Evolutionary conservation across 2,329 filamentous ascomycete genomes (phyloP).

Genomic region (Fusarium bulbicola): DNA sequence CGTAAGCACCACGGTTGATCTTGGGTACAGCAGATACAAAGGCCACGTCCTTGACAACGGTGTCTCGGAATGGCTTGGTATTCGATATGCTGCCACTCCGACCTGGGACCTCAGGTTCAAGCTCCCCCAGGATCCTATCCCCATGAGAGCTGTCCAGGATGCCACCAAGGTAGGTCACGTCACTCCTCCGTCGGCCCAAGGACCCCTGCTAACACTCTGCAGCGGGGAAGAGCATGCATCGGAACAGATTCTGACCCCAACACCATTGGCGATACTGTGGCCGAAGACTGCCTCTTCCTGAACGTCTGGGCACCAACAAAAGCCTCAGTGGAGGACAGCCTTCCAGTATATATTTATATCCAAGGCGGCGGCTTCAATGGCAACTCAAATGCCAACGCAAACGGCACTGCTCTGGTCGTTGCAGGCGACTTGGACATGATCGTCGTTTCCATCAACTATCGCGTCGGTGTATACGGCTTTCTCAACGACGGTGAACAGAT

Average conservation of each 20-base stretch:
- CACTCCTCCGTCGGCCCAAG: background rate
- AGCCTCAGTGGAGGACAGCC: constrained; percentile 56
- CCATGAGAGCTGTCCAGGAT: constrained; percentile 55
- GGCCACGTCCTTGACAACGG: constrained; percentile 65
- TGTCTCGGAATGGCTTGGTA: constrained; percentile 76
- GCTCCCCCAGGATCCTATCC: constrained; percentile 70
- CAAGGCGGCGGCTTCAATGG: constrained; percentile 70
- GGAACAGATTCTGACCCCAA: constrained; percentile 39
- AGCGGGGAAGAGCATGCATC: constrained; percentile 45
- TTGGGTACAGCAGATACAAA: constrained; percentile 73
- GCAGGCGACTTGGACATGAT: constrained; percentile 68
- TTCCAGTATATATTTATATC: constrained; percentile 71
- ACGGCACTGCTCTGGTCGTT: constrained; percentile 68
- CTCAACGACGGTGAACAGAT: constrained; percentile 66
- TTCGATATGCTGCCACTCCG: constrained; percentile 78
- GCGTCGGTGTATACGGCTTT: constrained; percentile 79
- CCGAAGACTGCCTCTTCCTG: constrained; percentile 76
- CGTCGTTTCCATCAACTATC: constrained; percentile 79
- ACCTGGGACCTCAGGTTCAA: constrained; percentile 72
- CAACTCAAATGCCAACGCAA: constrained; percentile 60
- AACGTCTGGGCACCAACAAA: constrained; percentile 69
- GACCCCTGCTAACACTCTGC: background rate
- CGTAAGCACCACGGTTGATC: constrained; percentile 56
- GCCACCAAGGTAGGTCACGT: constrained; percentile 60
- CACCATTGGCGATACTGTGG: constrained; percentile 42